Conservation (phyloP, 2,329 filamentous ascomycete genomes). For the Fusarium secorum region DNA sequence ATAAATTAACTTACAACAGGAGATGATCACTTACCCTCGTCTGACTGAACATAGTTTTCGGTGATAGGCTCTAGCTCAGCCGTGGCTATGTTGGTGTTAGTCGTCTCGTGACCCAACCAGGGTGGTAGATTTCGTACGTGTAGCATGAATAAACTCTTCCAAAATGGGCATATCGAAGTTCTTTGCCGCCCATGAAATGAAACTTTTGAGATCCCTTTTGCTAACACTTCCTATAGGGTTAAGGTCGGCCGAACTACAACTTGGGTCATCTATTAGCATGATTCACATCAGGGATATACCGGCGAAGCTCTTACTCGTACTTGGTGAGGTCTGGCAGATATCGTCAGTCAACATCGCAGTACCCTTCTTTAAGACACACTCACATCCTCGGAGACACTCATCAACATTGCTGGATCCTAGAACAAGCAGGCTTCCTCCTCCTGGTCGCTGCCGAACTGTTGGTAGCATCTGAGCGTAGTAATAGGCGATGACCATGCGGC, state of each 20-base stretch:
- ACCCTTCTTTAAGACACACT: background rate
- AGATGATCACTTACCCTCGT: background rate
- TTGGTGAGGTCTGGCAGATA: constrained; percentile 17
- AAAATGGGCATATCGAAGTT: constrained; percentile 69
- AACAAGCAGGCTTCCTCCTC: constrained; percentile 40
- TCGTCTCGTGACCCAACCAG: background rate
- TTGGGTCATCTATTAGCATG: background rate
- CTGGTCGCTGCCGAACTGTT: constrained; percentile 32
- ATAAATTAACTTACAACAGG: background rate
- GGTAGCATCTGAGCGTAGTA: constrained; percentile 51
- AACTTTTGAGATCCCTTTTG: constrained; percentile 69
- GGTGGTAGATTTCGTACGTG: constrained; percentile 49
- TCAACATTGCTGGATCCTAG: constrained; percentile 43
- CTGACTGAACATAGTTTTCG: constrained; percentile 38
- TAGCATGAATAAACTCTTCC: constrained; percentile 66
- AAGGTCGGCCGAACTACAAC: background rate
- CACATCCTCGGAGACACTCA: constrained; percentile 31
- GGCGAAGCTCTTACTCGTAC: constrained; percentile 30
- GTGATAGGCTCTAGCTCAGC: constrained; percentile 59
- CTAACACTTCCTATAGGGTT: background rate
- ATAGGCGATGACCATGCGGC: constrained; percentile 24
- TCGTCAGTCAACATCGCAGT: background rate
- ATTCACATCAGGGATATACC: background rate
- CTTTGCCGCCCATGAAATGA: constrained; percentile 65
- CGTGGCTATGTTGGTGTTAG: background rate